Conservation (phyloP, 352 stramenopile genomes). For the Pythium graminicola region DNA sequence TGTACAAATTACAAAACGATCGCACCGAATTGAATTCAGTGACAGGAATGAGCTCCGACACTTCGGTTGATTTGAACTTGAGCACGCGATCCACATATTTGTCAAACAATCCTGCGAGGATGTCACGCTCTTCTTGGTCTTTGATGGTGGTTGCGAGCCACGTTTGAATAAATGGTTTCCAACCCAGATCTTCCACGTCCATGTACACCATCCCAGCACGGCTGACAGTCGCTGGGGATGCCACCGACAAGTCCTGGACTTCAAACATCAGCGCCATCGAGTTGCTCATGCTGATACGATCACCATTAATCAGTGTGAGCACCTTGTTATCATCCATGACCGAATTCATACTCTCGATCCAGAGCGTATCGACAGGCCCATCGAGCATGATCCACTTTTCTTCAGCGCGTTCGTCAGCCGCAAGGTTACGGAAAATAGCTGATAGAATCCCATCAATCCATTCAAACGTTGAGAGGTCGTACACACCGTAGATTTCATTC, state of each 20-base stretch:
- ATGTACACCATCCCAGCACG: slow-evolving; percentile 92
- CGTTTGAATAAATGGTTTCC: slow-evolving; percentile 59
- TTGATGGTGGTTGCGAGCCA: slow-evolving; percentile 75
- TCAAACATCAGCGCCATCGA: slow-evolving; percentile 93
- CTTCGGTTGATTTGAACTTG: slow-evolving; percentile 66
- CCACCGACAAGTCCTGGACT: slow-evolving; percentile 85
- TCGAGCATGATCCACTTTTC: slow-evolving; percentile 91
- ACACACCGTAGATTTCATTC: slow-evolving; percentile 92
- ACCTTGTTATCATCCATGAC: slow-evolving; percentile 88
- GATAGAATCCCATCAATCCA: slow-evolving; percentile 92
- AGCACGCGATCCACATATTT: slow-evolving; percentile 76
- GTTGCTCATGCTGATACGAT: slow-evolving; percentile 80
- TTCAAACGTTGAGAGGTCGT: slow-evolving; percentile 92
- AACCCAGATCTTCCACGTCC: slow-evolving; percentile 81
- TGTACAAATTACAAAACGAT: slow-evolving; percentile 85
- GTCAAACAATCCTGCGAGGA: slow-evolving; percentile 73
- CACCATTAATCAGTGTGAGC: slow-evolving; percentile 77
- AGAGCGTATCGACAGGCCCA: slow-evolving; percentile 86
- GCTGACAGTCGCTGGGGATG: slow-evolving; percentile 84
- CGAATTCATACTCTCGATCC: slow-evolving; percentile 92
- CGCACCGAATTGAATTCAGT: slow-evolving; percentile 77
- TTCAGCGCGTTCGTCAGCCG: slow-evolving; percentile 72
- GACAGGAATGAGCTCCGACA: slow-evolving; percentile 70
- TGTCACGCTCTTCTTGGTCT: slow-evolving; percentile 50
- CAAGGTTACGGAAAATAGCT: slow-evolving; percentile 88